phyloP scores from a whole-genome alignment of 148 eudicot genomes.

The Diospyros kaki region DNA sequence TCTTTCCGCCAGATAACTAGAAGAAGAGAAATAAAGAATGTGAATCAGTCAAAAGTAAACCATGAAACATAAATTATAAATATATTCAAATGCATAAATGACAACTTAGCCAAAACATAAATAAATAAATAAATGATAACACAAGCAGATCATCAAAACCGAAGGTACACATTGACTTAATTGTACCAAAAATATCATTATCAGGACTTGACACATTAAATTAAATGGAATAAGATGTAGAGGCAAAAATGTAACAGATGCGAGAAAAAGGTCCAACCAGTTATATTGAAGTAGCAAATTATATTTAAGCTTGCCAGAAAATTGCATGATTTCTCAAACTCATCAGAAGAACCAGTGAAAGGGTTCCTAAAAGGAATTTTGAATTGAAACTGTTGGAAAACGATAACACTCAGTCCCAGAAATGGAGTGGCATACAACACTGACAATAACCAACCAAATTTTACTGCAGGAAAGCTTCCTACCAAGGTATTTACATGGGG shows the following conservation, averaged over 20 bases:
- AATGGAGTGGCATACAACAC: not conserved
- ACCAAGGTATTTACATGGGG: not conserved
- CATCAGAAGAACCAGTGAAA: not conserved
- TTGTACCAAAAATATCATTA: not conserved
- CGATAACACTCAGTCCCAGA: not conserved
- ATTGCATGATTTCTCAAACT: not conserved
- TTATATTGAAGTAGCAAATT: not conserved
- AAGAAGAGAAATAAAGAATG: slow-evolving; percentile 13
- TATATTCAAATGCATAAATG: too few species aligned
- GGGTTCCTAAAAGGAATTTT: not conserved
- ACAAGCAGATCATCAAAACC: not conserved
- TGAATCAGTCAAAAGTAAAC: slow-evolving; percentile 16
- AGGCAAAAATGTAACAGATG: not conserved
- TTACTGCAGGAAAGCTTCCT: not conserved
- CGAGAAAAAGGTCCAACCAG: not conserved
- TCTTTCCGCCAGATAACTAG: slow-evolving; percentile 80
- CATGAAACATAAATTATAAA: not conserved
- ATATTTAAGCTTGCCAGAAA: not conserved
- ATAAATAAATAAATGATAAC: not conserved
- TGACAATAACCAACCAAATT: not conserved
- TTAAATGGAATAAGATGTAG: not conserved
- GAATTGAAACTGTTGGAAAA: not conserved
- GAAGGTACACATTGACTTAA: not conserved
- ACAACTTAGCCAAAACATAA: too few species aligned
- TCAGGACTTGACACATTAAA: not conserved